Evolutionary conservation across 192 early-diverging fungal genomes (phyloP).

Genomic region (Backusella tuberculispora): DNA sequence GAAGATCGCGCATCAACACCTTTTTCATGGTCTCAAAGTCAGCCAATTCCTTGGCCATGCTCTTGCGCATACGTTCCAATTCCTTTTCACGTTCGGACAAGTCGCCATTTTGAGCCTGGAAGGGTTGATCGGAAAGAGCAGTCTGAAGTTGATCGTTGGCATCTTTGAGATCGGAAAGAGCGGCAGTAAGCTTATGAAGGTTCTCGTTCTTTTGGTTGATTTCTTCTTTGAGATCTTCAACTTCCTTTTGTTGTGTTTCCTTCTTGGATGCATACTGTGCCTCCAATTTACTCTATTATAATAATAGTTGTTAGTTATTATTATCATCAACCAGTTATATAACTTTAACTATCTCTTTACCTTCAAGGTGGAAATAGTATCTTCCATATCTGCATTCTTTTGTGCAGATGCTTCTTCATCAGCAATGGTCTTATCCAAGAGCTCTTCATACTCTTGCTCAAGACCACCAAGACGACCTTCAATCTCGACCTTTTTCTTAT

Average conservation of each 20-base stretch:
- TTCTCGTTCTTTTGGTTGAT: slow-evolving; percentile 77
- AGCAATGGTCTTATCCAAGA: slow-evolving; percentile 76
- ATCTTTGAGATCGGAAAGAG: slow-evolving; percentile 65
- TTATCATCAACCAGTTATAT: neutral
- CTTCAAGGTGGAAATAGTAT: slow-evolving; percentile 87
- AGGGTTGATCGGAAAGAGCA: slow-evolving; percentile 30
- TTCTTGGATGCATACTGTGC: slow-evolving; percentile 82
- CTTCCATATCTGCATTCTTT: slow-evolving; percentile 61
- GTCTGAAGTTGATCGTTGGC: slow-evolving; percentile 63
- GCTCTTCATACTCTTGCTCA: slow-evolving; percentile 84
- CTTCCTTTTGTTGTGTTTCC: slow-evolving; percentile 76
- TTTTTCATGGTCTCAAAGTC: slow-evolving; percentile 99
- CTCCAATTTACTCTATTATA: slow-evolving; percentile 79
- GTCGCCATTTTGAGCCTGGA: slow-evolving; percentile 12
- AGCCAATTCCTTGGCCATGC: slow-evolving; percentile 58
- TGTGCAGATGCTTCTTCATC: slow-evolving; percentile 68
- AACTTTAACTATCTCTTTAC: slow-evolving; percentile 31
- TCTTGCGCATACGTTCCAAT: slow-evolving; percentile 72
- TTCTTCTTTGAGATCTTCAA: slow-evolving; percentile 73
- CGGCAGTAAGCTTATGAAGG: slow-evolving; percentile 60
- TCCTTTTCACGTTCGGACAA: slow-evolving; percentile 69
- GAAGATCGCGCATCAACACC: slow-evolving; percentile 96
- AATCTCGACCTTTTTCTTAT: slow-evolving; percentile 68
- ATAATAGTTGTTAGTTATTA: no score
- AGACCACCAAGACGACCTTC: slow-evolving; percentile 69